Percentiles rank a stretch among this genome's conserved stretches.
Conservation (phyloP, 108 stramenopile genomes). For the Fragilaria crotonensis region DNA sequence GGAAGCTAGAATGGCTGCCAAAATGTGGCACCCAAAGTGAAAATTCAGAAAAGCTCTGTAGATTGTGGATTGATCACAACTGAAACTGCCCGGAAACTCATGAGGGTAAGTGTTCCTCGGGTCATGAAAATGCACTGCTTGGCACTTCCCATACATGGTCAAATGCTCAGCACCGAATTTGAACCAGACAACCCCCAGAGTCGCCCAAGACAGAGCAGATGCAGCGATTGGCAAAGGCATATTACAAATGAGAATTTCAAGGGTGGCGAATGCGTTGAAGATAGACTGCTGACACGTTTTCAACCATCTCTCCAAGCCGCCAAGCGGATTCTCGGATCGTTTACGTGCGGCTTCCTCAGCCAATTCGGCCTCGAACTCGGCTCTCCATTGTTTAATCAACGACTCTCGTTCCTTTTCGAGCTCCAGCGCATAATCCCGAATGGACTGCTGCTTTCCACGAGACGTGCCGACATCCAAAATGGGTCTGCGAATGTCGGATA, state of each 20-base stretch:
- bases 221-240: constrained; percentile 47
- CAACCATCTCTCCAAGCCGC: background rate
- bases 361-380: constrained; percentile 19
- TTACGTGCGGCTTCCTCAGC: too few species aligned
- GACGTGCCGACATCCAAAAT: too few species aligned
- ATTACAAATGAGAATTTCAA: constrained; percentile 40
- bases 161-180: too few species aligned
- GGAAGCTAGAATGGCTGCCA: constrained; percentile 27
- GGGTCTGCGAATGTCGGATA: too few species aligned
- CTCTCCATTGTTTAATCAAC: constrained; percentile 39
- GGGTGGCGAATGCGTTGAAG: background rate
- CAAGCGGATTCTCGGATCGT: constrained; percentile 2
- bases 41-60: constrained; percentile 16
- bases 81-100: too few species aligned
- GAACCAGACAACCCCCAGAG: too few species aligned
- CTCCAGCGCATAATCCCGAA: constrained; percentile 17
- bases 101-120: too few species aligned
- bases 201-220: too few species aligned
- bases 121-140: too few species aligned
- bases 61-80: too few species aligned
- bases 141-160: too few species aligned
- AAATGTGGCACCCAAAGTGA: constrained; percentile 31
- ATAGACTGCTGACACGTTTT: background rate
- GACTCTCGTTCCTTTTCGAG: constrained; percentile 29
- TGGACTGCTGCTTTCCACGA: constrained; percentile 1